phyloP scores from a whole-genome alignment of 2,329 filamentous ascomycete genomes.

The Monosporascus sp. region DNA sequence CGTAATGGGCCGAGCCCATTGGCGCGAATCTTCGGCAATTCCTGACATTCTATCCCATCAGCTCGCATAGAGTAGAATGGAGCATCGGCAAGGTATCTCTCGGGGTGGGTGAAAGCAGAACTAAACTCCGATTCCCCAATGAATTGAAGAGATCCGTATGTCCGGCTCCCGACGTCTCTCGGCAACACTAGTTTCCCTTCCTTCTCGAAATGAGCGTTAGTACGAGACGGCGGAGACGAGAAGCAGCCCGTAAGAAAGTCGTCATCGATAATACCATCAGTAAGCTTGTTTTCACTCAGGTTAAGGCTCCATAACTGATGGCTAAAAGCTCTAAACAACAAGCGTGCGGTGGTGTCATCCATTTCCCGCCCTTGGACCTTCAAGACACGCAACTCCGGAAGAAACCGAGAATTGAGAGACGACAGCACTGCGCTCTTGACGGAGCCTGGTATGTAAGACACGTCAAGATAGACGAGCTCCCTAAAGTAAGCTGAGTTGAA shows the following conservation, averaged over 20 bases:
- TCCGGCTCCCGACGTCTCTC: constrained; percentile 22
- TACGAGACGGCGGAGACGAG: constrained; percentile 26
- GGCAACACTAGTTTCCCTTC: constrained; percentile 40
- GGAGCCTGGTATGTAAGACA: constrained; percentile 46
- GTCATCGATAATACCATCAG: constrained; percentile 36
- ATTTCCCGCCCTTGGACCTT: constrained; percentile 46
- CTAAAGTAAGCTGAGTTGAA: constrained; percentile 33
- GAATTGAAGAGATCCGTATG: constrained; percentile 38
- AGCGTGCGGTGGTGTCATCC: constrained; percentile 32
- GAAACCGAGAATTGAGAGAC: constrained; percentile 25
- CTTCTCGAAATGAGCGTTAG: constrained; percentile 33
- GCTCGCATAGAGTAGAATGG: constrained; percentile 34
- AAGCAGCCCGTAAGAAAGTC: constrained; percentile 29
- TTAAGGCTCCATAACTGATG: constrained; percentile 54
- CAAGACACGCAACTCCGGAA: constrained; percentile 47
- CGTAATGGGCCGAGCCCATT: constrained; percentile 28
- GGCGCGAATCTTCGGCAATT: constrained; percentile 28
- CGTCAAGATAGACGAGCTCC: constrained; percentile 46
- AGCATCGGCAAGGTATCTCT: constrained; percentile 44
- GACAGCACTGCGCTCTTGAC: constrained; percentile 31
- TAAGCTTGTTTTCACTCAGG: constrained; percentile 46
- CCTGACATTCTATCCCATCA: constrained; percentile 16
- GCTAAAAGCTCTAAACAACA: constrained; percentile 30
- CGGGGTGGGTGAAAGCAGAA: constrained; percentile 37
- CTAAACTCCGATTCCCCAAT: constrained; percentile 46